Evolutionary conservation across 1,139 yeast species (phyloP).

Genomic region (Oligophagozyma castellii): DNA sequence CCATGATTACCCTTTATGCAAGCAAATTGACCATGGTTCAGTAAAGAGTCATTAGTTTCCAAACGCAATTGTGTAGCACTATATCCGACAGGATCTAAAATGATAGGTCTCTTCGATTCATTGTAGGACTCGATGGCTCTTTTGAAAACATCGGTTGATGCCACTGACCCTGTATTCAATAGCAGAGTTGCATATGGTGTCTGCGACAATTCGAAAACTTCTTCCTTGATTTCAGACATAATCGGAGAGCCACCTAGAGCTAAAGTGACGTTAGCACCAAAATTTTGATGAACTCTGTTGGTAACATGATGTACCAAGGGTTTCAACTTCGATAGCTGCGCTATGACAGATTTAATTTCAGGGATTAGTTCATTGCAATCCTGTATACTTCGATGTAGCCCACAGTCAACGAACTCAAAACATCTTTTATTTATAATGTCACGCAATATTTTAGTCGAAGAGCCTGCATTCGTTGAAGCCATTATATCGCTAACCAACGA

Average conservation of each 20-base stretch:
- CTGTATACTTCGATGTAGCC: slow-evolving; percentile 2
- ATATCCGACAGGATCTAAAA: slow-evolving; percentile 86
- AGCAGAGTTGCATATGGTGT: slow-evolving; percentile 43
- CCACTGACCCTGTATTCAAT: slow-evolving; percentile 60
- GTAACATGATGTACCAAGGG: slow-evolving; percentile 85
- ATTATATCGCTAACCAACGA: slow-evolving; percentile 82
- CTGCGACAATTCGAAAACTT: slow-evolving; percentile 52
- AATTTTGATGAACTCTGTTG: slow-evolving; percentile 77
- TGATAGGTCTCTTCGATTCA: slow-evolving; percentile 41
- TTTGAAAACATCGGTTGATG: slow-evolving; percentile 36
- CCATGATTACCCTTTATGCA: slow-evolving; percentile 82
- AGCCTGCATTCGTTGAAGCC: slow-evolving; percentile 47
- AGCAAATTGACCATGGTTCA: slow-evolving; percentile 45
- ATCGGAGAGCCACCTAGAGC: slow-evolving; percentile 83
- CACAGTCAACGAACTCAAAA: slow-evolving; percentile 7
- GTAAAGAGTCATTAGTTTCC: slow-evolving; percentile 32
- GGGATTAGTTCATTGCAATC: slow-evolving; percentile 4
- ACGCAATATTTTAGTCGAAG: slow-evolving; percentile 33
- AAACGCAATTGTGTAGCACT: slow-evolving; percentile 63
- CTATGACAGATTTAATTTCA: slow-evolving; percentile 7
- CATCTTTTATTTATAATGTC: slow-evolving; percentile 7
- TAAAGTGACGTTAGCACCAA: slow-evolving; percentile 79
- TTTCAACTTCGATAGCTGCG: slow-evolving; percentile 9
- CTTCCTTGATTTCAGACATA: slow-evolving; percentile 71
- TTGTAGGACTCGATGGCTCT: slow-evolving; percentile 51